Conservation (phyloP, 106 monocot genomes). For the Acanthochlamys bracteata region DNA sequence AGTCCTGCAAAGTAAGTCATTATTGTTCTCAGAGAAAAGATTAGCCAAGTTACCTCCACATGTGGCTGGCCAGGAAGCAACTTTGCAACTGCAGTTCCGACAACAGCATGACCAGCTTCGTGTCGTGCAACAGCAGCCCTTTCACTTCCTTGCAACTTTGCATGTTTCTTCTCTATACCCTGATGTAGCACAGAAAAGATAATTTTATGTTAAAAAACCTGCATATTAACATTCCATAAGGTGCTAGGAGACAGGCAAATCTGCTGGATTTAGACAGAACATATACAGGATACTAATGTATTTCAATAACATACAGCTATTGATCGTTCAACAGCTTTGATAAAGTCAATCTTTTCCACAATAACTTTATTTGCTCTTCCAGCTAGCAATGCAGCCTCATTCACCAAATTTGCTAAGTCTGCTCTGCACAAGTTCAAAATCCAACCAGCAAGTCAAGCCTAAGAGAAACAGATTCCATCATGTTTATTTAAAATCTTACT, state of each 20-base stretch:
- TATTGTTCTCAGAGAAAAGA: not conserved
- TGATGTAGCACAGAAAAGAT: slow-evolving; percentile 8
- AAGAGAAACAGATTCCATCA: slow-evolving; percentile 9
- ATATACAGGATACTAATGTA: not conserved
- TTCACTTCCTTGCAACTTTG: slow-evolving; percentile 79
- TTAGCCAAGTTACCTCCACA: slow-evolving; percentile 54
- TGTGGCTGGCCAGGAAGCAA: slow-evolving; percentile 80
- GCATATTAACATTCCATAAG: not conserved
- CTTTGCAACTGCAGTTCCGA: slow-evolving; percentile 91
- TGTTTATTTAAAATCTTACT: not conserved
- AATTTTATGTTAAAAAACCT: too few relatives aligned
- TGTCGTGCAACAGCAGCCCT: slow-evolving; percentile 92
- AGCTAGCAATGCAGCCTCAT: slow-evolving; percentile 96
- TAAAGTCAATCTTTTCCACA: slow-evolving; percentile 96
- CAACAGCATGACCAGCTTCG: slow-evolving; percentile 97
- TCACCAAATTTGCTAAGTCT: slow-evolving; percentile 98
- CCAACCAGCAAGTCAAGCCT: slow-evolving; percentile 17
- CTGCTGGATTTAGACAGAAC: not conserved
- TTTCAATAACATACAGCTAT: slow-evolving; percentile 55
- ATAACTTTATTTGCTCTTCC: slow-evolving; percentile 74
- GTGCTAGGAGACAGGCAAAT: not conserved
- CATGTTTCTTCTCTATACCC: slow-evolving; percentile 99
- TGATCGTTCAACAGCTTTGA: slow-evolving; percentile 93
- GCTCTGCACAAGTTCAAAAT: slow-evolving; percentile 60
- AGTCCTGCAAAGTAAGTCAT: too few relatives aligned